Evolutionary conservation across 2,329 filamentous ascomycete species (phyloP).

Genomic region (Aspergillus jensenii): DNA sequence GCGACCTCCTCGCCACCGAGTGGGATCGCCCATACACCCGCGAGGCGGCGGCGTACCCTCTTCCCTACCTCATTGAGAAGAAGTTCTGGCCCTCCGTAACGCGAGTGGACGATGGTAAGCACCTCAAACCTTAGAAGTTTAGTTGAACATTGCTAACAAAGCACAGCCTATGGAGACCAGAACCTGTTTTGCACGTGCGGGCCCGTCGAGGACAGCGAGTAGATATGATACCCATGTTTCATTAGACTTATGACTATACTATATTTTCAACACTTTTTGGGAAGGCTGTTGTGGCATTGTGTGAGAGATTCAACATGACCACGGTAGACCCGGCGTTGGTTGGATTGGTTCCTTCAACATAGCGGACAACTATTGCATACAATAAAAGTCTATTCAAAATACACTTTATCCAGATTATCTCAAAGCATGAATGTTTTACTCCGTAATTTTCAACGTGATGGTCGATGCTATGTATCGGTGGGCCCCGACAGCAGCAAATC

Average conservation of each 20-base stretch:
- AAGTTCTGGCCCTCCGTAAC: conserved; percentile 96
- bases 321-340: conserved; percentile 22
- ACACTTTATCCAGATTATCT: too few species aligned
- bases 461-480: neutral
- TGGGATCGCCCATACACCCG: conserved; percentile 83
- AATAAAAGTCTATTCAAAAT: neutral
- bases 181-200: conserved; percentile 96
- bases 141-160: conserved; percentile 23
- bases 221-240: conserved; percentile 39
- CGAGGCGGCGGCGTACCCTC: conserved; percentile 82
- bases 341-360: neutral
- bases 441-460: too few species aligned
- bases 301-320: conserved; percentile 33
- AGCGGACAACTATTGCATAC: neutral
- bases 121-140: neutral
- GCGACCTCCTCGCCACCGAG: conserved; percentile 71
- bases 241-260: conserved; percentile 16
- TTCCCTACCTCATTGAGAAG: conserved; percentile 83
- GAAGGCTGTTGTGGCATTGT: conserved; percentile 12
- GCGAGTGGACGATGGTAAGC: conserved; percentile 80
- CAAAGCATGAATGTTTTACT: too few species aligned
- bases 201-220: conserved; percentile 65
- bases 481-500: neutral
- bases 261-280: conserved; percentile 21
- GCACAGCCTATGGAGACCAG: conserved; percentile 76